These are phyloP conservation scores for Saturnispora ahearnii DNA, from an alignment of 805 yeast genomes.

Conservation along the genomic window DNA sequence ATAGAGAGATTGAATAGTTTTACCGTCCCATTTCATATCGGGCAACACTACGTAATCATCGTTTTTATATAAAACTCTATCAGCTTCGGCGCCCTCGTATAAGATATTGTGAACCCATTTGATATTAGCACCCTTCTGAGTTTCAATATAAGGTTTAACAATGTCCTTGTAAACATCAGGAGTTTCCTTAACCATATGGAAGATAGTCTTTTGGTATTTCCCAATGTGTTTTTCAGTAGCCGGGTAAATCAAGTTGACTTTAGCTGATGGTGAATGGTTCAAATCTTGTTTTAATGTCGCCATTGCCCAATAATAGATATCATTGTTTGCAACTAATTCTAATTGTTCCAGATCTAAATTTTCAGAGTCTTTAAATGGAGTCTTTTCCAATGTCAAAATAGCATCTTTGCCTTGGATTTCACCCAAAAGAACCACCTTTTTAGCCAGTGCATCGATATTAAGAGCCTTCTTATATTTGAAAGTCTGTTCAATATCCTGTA, in stretches of 20 bases:
- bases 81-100: slow-evolving; percentile 75
- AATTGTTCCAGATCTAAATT: slow-evolving; percentile 17
- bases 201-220: slow-evolving; percentile 57
- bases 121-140: slow-evolving; percentile 68
- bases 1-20: slow-evolving; percentile 59
- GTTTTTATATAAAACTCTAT: slow-evolving; percentile 63
- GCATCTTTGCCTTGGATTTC: slow-evolving; percentile 51
- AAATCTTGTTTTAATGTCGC: slow-evolving; percentile 36
- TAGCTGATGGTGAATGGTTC: slow-evolving; percentile 47
- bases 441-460: slow-evolving; percentile 55
- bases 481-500: slow-evolving; percentile 17
- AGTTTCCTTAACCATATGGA: slow-evolving; percentile 65
- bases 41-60: slow-evolving; percentile 71
- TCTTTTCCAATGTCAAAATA: slow-evolving; percentile 62
- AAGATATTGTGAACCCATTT: slow-evolving; percentile 88
- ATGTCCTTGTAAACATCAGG: slow-evolving; percentile 57
- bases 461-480: slow-evolving; percentile 44
- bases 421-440: slow-evolving; percentile 62
- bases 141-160: slow-evolving; percentile 68
- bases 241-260: slow-evolving; percentile 74
- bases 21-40: slow-evolving; percentile 94
- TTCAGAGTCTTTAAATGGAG: slow-evolving; percentile 39
- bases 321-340: slow-evolving; percentile 53
- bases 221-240: slow-evolving; percentile 80
- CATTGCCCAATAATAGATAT: slow-evolving; percentile 77